Conservation (phyloP, 2,329 filamentous ascomycete species). For the Metarhizium guizhouense region DNA sequence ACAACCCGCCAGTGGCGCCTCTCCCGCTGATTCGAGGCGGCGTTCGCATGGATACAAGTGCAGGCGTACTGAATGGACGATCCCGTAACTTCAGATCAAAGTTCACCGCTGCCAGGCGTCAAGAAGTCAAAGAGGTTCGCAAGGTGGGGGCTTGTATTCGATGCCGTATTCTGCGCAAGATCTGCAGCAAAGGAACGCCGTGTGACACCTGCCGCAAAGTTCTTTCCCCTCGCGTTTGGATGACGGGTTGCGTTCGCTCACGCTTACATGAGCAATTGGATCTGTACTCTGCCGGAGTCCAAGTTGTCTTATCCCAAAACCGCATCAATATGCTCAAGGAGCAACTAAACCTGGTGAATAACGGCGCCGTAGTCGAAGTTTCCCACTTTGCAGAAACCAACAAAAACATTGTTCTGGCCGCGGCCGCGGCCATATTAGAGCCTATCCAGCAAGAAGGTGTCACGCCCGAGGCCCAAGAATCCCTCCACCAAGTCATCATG, state of each 20-base stretch:
- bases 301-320: slow-evolving; percentile 52
- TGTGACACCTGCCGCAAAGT: slow-evolving; percentile 58
- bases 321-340: slow-evolving; percentile 47
- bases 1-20: slow-evolving; percentile 22
- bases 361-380: slow-evolving; percentile 43
- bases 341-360: slow-evolving; percentile 37
- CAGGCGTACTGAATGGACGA: slow-evolving; percentile 34
- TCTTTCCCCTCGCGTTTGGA: slow-evolving; percentile 55
- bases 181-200: slow-evolving; percentile 54
- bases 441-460: slow-evolving; percentile 26
- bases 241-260: slow-evolving; percentile 52
- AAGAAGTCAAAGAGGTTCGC: slow-evolving; percentile 56
- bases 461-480: slow-evolving; percentile 23
- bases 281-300: slow-evolving; percentile 54
- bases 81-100: slow-evolving; percentile 46
- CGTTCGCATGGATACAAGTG: slow-evolving; percentile 42
- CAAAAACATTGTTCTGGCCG: slow-evolving; percentile 31
- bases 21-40: slow-evolving; percentile 32
- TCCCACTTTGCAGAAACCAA: slow-evolving; percentile 49
- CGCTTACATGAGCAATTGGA: slow-evolving; percentile 53
- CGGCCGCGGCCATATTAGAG: slow-evolving; percentile 22
- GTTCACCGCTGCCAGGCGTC: slow-evolving; percentile 49
- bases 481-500: slow-evolving; percentile 35
- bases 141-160: slow-evolving; percentile 58
- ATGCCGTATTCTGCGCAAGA: slow-evolving; percentile 57